phyloP scores from a whole-genome alignment of 176 grass and related monocot species.

The Olyra latifolia region DNA sequence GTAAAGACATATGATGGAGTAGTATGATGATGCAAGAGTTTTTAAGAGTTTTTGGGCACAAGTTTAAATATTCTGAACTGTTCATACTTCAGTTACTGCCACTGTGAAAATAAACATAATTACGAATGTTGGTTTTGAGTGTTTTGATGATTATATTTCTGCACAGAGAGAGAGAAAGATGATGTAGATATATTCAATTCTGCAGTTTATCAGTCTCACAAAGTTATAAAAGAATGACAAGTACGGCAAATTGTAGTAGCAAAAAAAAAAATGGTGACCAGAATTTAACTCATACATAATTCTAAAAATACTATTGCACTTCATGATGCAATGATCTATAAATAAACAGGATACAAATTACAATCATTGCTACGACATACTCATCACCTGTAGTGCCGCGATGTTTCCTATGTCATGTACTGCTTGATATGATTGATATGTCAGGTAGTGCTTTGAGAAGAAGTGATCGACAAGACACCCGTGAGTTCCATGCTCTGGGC shows the following conservation, averaged over 20 bases:
- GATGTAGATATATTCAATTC: not conserved
- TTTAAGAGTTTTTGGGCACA: not conserved
- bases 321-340: not conserved
- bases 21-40: not conserved
- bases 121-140: too few species aligned
- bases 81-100: not conserved
- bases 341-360: not conserved
- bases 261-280: not conserved
- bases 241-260: not conserved
- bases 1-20: not conserved
- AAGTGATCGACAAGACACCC: slow-evolving; percentile 81
- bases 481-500: slow-evolving; percentile 57
- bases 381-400: slow-evolving; percentile 52
- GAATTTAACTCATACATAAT: not conserved
- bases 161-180: too few species aligned
- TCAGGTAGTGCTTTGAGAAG: slow-evolving; percentile 75
- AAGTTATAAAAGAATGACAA: not conserved
- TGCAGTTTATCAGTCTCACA: not conserved
- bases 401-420: slow-evolving; percentile 57
- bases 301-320: not conserved
- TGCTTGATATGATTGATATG: slow-evolving; percentile 68
- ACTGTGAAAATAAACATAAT: not conserved
- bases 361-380: slow-evolving; percentile 11
- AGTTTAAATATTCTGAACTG: not conserved
- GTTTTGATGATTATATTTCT: too few species aligned